Evolutionary conservation across 176 grass and related monocot species (phyloP).

Genomic region (Eremochloa ophiuroides): DNA sequence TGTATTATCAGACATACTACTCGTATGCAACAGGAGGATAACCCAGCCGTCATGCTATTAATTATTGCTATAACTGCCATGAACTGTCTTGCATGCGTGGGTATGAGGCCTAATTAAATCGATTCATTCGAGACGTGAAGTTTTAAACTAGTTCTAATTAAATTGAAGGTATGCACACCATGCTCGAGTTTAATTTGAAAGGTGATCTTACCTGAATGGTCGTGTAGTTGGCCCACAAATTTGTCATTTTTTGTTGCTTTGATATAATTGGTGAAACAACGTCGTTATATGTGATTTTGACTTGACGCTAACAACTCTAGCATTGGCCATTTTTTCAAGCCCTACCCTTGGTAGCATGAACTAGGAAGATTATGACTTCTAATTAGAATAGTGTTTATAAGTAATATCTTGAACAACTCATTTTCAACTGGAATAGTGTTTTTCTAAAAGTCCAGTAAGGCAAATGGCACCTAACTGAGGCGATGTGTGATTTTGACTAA

Average conservation of each 20-base stretch:
- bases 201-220: not conserved
- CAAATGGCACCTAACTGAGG: no score
- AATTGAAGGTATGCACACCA: no score
- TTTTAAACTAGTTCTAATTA: no score
- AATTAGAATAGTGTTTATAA: not conserved
- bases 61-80: no score
- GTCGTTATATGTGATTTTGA: not conserved
- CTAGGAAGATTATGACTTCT: not conserved
- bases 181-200: not conserved
- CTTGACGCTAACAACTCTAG: not conserved
- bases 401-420: not conserved
- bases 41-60: no score
- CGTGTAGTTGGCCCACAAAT: not conserved
- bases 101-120: no score
- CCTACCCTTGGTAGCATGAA: not conserved
- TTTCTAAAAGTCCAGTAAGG: not conserved
- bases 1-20: no score
- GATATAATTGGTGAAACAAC: not conserved
- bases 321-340: not conserved
- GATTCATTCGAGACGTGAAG: no score
- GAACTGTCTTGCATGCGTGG: no score
- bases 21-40: no score
- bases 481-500: no score
- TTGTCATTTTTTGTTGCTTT: not conserved
- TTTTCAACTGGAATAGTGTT: not conserved